Evolutionary conservation across 192 early-diverging fungal species (phyloP), one percentile per base, ranked within the genome.

Genomic region (Podochytrium sp.): DNA sequence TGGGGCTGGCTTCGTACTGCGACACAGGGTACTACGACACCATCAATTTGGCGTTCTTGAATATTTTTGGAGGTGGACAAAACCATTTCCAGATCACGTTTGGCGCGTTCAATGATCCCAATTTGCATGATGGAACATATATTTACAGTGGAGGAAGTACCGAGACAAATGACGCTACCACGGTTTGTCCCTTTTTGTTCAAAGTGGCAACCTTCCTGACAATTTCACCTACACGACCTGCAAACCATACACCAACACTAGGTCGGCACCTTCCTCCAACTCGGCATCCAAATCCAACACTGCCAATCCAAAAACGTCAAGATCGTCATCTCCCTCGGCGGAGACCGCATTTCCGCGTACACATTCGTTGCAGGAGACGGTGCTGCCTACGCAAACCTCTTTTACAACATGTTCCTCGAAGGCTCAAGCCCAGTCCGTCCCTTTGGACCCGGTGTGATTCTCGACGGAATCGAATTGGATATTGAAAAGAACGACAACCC

Each of bases 401-500:
- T 42, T 42, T 66, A 66, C 64, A 50, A 66, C 33, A 50, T 66
- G 39, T 66, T 66, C 49, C 43, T 66, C 41, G 64, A 50, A 0
- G 64, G 64, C 0, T 49, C 18, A 10, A 20, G 25, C 30, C 20
- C 64, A 23, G 43, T 66, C 18, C 20, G 64, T 0, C 64, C 64
- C 0, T 66, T 66, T 50, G 64, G 64, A 27, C 23, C 40, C 20
- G 64, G 64, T 1, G 64, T 66, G 12, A 32, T 66, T 42, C 43
- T 66, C 7, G 47, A 66, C 32, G 64, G 64, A 12, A 66, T 66
- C 32, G 64, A 66, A 32, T 20, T 66, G 14, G 64, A 66, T 30
- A 43, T 66, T 16, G 64, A 66, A 32, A 66, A 66, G 64, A 66
- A 66, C 33, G 64, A 66, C 12, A 50, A 66, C 33, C 64, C 64